These are phyloP conservation scores for Amylocystis lapponica DNA, from an alignment of 768 basidiomycete species.

Conservation along the genomic window DNA sequence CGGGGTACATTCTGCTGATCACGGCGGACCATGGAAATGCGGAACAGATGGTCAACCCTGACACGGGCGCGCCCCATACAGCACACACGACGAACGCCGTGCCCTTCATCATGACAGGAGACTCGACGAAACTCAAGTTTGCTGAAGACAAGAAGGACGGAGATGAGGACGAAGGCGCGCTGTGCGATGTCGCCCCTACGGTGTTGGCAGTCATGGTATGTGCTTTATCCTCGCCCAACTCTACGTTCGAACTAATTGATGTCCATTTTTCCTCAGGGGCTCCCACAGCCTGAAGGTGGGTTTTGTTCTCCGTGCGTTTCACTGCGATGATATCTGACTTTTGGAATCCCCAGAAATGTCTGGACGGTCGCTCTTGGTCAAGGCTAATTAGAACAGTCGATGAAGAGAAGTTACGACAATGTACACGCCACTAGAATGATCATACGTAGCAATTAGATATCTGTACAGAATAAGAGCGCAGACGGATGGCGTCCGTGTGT, in stretches of 20 bases:
- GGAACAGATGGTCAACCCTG: constrained; percentile 84
- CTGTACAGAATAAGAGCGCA: too few species aligned
- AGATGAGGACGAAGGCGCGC: constrained; percentile 62
- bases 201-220: constrained; percentile 67
- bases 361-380: constrained; percentile 24
- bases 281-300: constrained; percentile 66
- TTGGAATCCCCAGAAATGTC: constrained; percentile 20
- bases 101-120: constrained; percentile 83
- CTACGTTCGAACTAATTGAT: background rate
- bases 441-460: too few species aligned
- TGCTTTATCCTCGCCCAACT: background rate
- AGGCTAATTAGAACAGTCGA: constrained; percentile 14
- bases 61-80: constrained; percentile 84
- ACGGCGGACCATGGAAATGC: constrained; percentile 97
- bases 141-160: constrained; percentile 42
- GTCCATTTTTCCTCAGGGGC: constrained; percentile 37
- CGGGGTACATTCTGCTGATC: constrained; percentile 82
- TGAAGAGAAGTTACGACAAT: constrained; percentile 6
- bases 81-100: constrained; percentile 89
- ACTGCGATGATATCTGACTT: constrained; percentile 1
- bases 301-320: background rate
- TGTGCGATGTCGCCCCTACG: constrained; percentile 91
- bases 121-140: constrained; percentile 50
- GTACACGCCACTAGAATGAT: too few species aligned
- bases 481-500: too few species aligned